These are phyloP conservation scores for Curvularia eragrostidis DNA, from an alignment of 2,329 filamentous ascomycete genomes.

Conservation along the genomic window DNA sequence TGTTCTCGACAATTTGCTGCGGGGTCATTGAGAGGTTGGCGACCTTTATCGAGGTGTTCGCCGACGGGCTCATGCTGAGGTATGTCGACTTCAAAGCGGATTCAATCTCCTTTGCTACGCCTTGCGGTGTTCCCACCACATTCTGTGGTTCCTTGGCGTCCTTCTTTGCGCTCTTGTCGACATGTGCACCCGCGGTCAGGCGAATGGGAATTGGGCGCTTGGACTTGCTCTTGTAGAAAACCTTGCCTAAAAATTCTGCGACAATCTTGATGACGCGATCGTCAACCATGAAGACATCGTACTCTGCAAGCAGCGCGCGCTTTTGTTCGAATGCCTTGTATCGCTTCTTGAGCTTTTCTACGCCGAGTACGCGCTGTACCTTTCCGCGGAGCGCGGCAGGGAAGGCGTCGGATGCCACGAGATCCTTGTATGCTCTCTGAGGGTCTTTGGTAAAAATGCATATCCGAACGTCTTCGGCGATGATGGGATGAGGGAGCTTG, in stretches of 20 bases:
- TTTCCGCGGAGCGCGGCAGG: conserved; percentile 57
- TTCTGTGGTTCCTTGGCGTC: conserved; percentile 43
- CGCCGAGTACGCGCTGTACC: conserved; percentile 72
- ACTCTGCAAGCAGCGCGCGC: conserved; percentile 80
- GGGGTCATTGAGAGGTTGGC: conserved; percentile 77
- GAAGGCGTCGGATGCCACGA: conserved; percentile 72
- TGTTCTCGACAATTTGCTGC: conserved; percentile 80
- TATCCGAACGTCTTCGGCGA: conserved; percentile 70
- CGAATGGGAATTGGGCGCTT: conserved; percentile 89
- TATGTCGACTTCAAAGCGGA: conserved; percentile 78
- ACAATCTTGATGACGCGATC: conserved; percentile 78
- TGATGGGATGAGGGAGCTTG: conserved; percentile 75
- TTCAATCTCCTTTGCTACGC: conserved; percentile 81
- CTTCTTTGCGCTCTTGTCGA: conserved; percentile 60
- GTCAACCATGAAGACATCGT: conserved; percentile 94
- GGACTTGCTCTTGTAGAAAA: conserved; percentile 81
- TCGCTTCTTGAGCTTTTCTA: conserved; percentile 85
- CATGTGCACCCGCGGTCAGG: conserved; percentile 68
- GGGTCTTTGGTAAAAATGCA: conserved; percentile 86
- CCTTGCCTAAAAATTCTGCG: conserved; percentile 82
- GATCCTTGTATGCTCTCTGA: conserved; percentile 89
- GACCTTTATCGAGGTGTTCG: conserved; percentile 80
- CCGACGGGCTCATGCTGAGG: conserved; percentile 78
- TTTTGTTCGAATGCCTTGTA: conserved; percentile 84
- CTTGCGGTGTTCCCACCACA: conserved; percentile 63